These are phyloP conservation scores for Monilinia vaccinii-corymbosi DNA, from an alignment of 2,329 filamentous ascomycete species.

Conservation along the genomic window DNA sequence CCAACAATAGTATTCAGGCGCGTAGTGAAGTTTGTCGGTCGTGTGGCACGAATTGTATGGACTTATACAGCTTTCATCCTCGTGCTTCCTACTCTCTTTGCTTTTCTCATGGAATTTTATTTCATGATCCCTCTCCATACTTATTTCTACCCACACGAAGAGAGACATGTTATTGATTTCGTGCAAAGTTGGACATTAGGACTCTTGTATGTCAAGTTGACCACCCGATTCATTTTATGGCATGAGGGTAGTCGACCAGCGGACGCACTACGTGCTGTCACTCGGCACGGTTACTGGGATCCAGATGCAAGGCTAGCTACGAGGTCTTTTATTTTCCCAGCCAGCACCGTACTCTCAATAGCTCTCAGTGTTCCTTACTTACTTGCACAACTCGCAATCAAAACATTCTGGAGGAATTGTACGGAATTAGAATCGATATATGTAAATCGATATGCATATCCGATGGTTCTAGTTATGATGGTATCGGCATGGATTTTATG, in stretches of 20 bases:
- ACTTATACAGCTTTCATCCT: slow-evolving; percentile 65
- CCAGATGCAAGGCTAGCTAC: slow-evolving; percentile 75
- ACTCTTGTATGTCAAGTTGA: slow-evolving; percentile 79
- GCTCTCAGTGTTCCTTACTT: slow-evolving; percentile 58
- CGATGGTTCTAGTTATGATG: slow-evolving; percentile 36
- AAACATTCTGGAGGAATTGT: slow-evolving; percentile 26
- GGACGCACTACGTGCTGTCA: slow-evolving; percentile 63
- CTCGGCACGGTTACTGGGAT: slow-evolving; percentile 65
- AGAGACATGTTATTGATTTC: slow-evolving; percentile 67
- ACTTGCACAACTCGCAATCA: slow-evolving; percentile 44
- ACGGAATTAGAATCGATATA: slow-evolving; percentile 24
- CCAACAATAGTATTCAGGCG: slow-evolving; percentile 24
- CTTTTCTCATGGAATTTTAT: slow-evolving; percentile 79
- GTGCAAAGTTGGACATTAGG: slow-evolving; percentile 93
- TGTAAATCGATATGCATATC: slow-evolving; percentile 64
- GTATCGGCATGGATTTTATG: slow-evolving; percentile 41
- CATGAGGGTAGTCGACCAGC: slow-evolving; percentile 63
- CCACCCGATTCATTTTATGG: slow-evolving; percentile 57
- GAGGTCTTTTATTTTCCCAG: slow-evolving; percentile 76
- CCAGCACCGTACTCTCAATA: slow-evolving; percentile 48
- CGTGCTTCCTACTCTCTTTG: slow-evolving; percentile 73
- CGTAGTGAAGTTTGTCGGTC: slow-evolving; percentile 12
- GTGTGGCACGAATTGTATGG: slow-evolving; percentile 50
- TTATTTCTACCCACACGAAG: slow-evolving; percentile 27
- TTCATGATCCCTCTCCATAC: slow-evolving; percentile 63